Conservation (phyloP, 1,139 yeast genomes). For the Yamadazyma conglobata region DNA sequence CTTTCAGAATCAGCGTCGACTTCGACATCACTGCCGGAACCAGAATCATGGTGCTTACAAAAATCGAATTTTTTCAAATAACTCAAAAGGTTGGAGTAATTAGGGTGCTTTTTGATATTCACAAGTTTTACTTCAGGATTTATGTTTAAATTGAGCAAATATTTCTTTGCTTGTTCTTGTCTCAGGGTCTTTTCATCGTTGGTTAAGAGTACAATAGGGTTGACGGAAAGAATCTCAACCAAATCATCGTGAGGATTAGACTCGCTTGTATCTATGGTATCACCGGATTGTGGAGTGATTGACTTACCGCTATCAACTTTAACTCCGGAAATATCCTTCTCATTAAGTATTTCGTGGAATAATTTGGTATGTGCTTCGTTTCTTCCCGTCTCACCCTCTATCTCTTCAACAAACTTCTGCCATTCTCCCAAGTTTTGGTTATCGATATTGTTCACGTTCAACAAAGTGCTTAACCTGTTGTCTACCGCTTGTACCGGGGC, state of each 20-base stretch:
- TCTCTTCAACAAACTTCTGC: constrained; percentile 13
- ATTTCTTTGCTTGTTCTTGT: constrained; percentile 21
- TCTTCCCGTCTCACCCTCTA: constrained; percentile 1
- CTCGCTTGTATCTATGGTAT: neutral
- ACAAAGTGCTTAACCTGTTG: constrained; percentile 8
- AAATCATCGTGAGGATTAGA: constrained; percentile 20
- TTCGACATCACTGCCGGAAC: constrained; percentile 6
- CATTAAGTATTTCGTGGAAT: too few species aligned
- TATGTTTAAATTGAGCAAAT: constrained; percentile 22
- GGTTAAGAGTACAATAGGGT: constrained; percentile 24
- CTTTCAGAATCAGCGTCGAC: constrained; percentile 7
- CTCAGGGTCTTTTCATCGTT: constrained; percentile 17
- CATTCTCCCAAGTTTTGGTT: constrained; percentile 14
- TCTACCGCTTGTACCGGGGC: constrained; percentile 2
- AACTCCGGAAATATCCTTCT: constrained; percentile 1
- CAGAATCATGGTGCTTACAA: constrained; percentile 4
- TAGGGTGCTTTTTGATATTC: constrained; percentile 31
- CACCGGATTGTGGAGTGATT: too few species aligned
- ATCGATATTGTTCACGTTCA: constrained; percentile 14
- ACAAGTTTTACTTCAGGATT: constrained; percentile 33
- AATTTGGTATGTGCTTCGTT: neutral
- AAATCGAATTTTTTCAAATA: constrained; percentile 21
- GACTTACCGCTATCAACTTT: constrained; percentile 1
- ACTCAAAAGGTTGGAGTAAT: constrained; percentile 21
- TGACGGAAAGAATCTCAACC: constrained; percentile 28